Evolutionary conservation across 208 protist species (phyloP), one percentile per base, ranked within the genome.

Genomic region (Crithidia expoeki): DNA sequence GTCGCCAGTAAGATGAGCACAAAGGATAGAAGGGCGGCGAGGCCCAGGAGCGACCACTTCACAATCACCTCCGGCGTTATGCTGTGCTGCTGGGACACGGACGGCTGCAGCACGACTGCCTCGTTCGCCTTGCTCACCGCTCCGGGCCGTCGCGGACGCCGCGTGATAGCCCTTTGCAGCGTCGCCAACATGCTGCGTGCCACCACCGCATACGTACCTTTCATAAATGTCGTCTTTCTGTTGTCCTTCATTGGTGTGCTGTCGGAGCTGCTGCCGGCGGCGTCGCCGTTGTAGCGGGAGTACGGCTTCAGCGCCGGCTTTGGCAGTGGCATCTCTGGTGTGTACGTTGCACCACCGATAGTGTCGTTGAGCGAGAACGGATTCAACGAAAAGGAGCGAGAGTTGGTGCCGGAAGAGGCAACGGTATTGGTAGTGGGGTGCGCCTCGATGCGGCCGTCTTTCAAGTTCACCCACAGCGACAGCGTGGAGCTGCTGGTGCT

Each of bases 231-330:
- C 2, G 42, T 10, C 27, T 17, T 44, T n/a, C 27, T 27, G n/a
- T 2, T 27, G 4, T 19, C 28, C 7, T 36, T 33, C 10, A 14
- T 27, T 19, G 34, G 27, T 33, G 32, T 44, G 12, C 28, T 3
- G 19, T 56, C 56, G 53, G 21, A 10, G 33, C 56, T 46, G 46
- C 44, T 36, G 30, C 40, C 58, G 2, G 42, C 28, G 4, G 1
- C 19, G 33, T 50, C 50, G 40, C 49, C 40, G 25, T 59, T 63
- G 59, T 78, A 71, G 44, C 65, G 64, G 23, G 72, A 72, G 30
- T 72, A 46, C 32, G 47, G 32, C 50, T 62, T 72, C 21, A 78
- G 58, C 30, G 63, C 72, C 17, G 72, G 58, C 64, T 72, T 76
- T 10, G 63, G 71, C 28, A 76, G 71, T 21, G 71, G 71, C 33